Evolutionary conservation across 2,329 filamentous ascomycete species (phyloP).

Genomic region (Pseudogymnoascus sp.): DNA sequence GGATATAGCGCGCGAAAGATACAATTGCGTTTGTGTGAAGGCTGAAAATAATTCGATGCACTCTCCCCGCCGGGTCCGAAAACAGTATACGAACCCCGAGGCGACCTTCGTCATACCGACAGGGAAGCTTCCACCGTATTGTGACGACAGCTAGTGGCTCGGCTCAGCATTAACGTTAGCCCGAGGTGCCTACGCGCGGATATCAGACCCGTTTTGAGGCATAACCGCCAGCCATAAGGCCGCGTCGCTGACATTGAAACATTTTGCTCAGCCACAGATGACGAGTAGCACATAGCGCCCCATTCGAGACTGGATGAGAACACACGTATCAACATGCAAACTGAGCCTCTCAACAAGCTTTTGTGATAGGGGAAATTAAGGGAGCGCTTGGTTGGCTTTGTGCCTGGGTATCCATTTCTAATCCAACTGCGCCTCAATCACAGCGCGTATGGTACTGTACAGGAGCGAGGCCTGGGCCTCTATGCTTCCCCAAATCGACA

Average conservation of each 20-base stretch:
- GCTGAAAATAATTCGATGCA: background rate
- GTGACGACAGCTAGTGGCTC: constrained; percentile 1
- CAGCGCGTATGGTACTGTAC: background rate
- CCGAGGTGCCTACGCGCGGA: background rate
- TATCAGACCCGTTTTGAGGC: background rate
- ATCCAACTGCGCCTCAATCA: constrained; percentile 4
- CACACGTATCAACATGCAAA: background rate
- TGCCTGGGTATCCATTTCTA: constrained; percentile 7
- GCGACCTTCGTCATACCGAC: constrained; percentile 1
- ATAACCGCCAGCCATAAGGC: constrained; percentile 1
- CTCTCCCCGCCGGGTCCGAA: constrained; percentile 6
- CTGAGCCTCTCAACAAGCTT: background rate
- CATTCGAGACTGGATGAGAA: background rate
- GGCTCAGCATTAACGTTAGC: background rate
- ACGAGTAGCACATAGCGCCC: background rate
- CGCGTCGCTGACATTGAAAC: constrained; percentile 1
- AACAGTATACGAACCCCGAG: constrained; percentile 2
- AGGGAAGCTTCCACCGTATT: background rate
- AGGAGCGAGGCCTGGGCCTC: background rate
- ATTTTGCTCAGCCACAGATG: background rate
- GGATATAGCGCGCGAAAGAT: background rate
- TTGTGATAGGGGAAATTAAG: background rate
- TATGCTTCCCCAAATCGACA: background rate
- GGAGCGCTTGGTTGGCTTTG: constrained; percentile 3
- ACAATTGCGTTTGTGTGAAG: constrained; percentile 1